Base-by-base conservation (phyloP, 495 filamentous ascomycete species). In the Penicillium manginii region DNA sequence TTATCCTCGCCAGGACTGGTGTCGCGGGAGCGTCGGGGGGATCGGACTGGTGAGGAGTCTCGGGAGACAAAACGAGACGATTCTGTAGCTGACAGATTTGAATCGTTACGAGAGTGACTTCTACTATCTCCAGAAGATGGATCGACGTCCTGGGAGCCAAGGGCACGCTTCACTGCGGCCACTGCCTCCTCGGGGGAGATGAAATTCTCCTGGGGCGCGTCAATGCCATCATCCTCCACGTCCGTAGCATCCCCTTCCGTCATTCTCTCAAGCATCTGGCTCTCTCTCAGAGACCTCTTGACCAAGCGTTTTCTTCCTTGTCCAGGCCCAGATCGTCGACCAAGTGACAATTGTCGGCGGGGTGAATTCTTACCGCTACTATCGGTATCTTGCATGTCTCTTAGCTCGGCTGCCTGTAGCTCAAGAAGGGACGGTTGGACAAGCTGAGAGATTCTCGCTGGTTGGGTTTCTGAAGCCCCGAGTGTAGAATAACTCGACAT, bases 271-370 rank as follows among this genome's bases (percentile, higher is more conserved):
- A 26, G 23, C n/a, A 54, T 19, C 42, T 52, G 50, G 50, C 57
- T 61, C n/a, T 56, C 63, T 21, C 65, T 58, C 18, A 52, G 32
- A 18, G 55, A 54, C 37, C 32, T 54, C 21, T 62, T 63, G 15
- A 53, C 50, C 4, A 66, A 58, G 26, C 60, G 62, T 2, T 62
- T 58, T 23, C 57, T 61, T 23, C 57, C 61, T 48, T 65, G 65
- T 11, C 70, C 70, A 33, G 70, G 70, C 23, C 70, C 70, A 12
- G 58, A 45, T 21, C 70, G 53, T 18, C 63, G 56, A 4, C 70
- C 70, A 2, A 72, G 61, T 3, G 70, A 71, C 8, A 72, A 59
- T 4, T 64, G 54, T 23, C 59, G 55, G 19, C 39, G 49, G 1
- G 59, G 33, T 18, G 33, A 50, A 39, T 53, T 66, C 18, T 19